A percentile compares a stretch with the other conserved stretches of the same genome.
Conservation (phyloP, 1,139 yeast species). For the Geotrichum cucujoidarum region DNA sequence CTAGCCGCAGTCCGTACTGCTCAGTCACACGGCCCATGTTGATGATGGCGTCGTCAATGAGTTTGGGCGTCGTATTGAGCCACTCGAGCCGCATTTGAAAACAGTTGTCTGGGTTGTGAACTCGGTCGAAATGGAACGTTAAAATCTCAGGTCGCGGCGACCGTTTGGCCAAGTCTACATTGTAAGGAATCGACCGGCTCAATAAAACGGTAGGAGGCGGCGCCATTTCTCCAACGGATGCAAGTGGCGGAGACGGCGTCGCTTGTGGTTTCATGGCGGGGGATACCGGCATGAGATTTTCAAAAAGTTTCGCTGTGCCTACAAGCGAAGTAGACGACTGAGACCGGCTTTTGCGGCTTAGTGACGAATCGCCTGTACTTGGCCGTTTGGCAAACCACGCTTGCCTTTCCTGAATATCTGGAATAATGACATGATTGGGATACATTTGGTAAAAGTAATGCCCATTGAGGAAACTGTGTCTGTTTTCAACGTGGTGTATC, state of each 20-base stretch:
- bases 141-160: constrained; percentile 76
- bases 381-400: constrained; percentile 10
- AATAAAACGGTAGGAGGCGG: constrained; percentile 41
- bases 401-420: constrained; percentile 10
- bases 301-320: not conserved
- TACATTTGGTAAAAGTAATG: constrained; percentile 80
- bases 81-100: constrained; percentile 89
- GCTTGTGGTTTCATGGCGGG: constrained; percentile 1
- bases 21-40: constrained; percentile 81
- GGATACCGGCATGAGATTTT: constrained; percentile 5
- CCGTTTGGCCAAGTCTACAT: constrained; percentile 64
- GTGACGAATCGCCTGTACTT: not conserved
- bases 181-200: constrained; percentile 59
- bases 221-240: not conserved
- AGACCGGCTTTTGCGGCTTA: constrained; percentile 3
- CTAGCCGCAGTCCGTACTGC: constrained; percentile 75
- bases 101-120: constrained; percentile 93
- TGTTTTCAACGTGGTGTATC: constrained; percentile 71
- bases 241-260: not conserved
- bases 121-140: constrained; percentile 82
- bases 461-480: constrained; percentile 86
- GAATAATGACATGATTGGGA: constrained; percentile 45
- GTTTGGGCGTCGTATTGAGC: constrained; percentile 83
- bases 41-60: constrained; percentile 82
- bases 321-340: constrained; percentile 13